Conservation (phyloP, 805 yeast species). For the Starmerella floricola region DNA sequence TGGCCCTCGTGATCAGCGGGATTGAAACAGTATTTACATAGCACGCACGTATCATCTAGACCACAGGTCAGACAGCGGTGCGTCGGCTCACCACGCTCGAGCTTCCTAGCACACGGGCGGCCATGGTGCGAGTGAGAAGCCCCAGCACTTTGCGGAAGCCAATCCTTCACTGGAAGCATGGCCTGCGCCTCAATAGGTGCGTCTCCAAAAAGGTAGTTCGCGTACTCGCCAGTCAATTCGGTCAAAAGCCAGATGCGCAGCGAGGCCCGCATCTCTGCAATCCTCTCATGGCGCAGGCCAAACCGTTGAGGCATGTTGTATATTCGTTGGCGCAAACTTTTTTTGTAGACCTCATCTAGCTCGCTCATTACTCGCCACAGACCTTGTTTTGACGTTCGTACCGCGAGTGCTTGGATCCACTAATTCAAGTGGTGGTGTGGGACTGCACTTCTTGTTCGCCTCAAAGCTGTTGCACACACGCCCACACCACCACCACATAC, state of each 20-base stretch:
- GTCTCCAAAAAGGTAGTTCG: conserved; percentile 12
- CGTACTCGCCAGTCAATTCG: conserved; percentile 31
- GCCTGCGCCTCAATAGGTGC: conserved; percentile 7
- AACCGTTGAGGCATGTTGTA: conserved; percentile 25
- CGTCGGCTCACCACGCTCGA: conserved; percentile 69
- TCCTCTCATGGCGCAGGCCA: conserved; percentile 22
- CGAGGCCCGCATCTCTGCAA: conserved; percentile 22
- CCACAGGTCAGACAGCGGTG: conserved; percentile 67
- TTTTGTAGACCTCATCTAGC: too few relatives aligned
- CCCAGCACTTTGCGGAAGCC: conserved; percentile 19
- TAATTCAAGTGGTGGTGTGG: too few relatives aligned
- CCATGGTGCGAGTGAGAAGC: conserved; percentile 39
- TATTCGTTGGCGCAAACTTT: conserved; percentile 6
- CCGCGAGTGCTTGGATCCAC: too few relatives aligned
- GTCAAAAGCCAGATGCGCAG: conserved; percentile 35
- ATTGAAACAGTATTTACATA: conserved; percentile 66
- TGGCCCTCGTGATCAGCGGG: conserved; percentile 63
- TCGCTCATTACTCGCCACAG: too few relatives aligned
- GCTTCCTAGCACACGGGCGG: conserved; percentile 62
- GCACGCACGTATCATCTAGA: conserved; percentile 69
- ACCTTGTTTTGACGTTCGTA: too few relatives aligned
- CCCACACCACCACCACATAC: too few relatives aligned
- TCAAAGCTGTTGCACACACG: too few relatives aligned
- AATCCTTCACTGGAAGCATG: conserved; percentile 14
- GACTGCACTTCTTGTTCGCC: too few relatives aligned